phyloP scores from a whole-genome alignment of 495 filamentous ascomycete genomes.

The Staphylotrichum longicolle region DNA sequence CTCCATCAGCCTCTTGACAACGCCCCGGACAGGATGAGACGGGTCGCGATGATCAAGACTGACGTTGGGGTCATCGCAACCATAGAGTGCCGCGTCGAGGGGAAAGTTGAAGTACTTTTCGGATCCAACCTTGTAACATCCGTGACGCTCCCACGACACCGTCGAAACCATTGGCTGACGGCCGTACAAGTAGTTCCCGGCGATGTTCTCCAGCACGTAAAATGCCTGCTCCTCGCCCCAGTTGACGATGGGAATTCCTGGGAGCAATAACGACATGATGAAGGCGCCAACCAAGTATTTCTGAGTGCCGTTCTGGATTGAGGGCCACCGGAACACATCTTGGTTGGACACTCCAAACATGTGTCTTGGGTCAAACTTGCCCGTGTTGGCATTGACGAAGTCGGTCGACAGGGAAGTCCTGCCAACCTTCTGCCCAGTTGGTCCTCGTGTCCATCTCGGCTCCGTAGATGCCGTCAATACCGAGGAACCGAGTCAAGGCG shows the following conservation, averaged over 20 bases:
- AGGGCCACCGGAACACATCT: conserved; percentile 69
- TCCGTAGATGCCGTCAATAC: conserved; percentile 61
- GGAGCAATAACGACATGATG: conserved; percentile 62
- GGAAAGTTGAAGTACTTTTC: conserved; percentile 44
- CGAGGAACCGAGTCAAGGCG: conserved; percentile 62
- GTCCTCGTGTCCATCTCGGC: conserved; percentile 58
- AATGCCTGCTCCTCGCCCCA: conserved; percentile 73
- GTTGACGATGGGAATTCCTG: conserved; percentile 62
- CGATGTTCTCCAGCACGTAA: conserved; percentile 65
- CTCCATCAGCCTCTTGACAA: conserved; percentile 64
- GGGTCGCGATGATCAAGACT: conserved; percentile 62
- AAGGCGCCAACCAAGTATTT: conserved; percentile 60
- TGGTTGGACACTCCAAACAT: conserved; percentile 71
- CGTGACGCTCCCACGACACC: conserved; percentile 65
- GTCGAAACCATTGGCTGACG: conserved; percentile 63
- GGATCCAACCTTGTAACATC: conserved; percentile 65
- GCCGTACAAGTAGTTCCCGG: conserved; percentile 67
- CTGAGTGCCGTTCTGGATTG: conserved; percentile 58
- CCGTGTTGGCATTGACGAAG: conserved; percentile 63
- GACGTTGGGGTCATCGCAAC: conserved; percentile 69
- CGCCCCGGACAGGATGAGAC: conserved; percentile 43
- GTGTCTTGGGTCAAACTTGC: conserved; percentile 65
- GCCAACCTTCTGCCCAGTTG: conserved; percentile 62
- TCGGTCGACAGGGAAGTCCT: conserved; percentile 63
- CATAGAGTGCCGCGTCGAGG: conserved; percentile 51